Evolutionary conservation across 768 basidiomycete genomes (phyloP), one percentile per base, ranked within the genome.

Genomic region (Mycena latifolia): DNA sequence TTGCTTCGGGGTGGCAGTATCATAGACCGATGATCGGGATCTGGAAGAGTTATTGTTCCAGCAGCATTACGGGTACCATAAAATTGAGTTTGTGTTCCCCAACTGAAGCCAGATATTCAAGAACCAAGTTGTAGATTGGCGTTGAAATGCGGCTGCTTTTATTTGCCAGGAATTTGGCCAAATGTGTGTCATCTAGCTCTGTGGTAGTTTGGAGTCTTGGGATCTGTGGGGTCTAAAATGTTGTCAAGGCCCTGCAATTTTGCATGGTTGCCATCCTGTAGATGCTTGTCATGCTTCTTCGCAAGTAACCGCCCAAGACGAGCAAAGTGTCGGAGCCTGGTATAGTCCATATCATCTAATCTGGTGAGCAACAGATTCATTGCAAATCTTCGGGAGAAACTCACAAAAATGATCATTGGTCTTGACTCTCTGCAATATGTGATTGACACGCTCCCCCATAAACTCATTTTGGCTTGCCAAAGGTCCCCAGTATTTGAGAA

Each of bases 401-500:
- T 46, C 37, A 69, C 59, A 47, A 5, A 62, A 28, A 41, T 62
- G 68, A 10, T 54, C 55, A 39, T 66, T 69, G 12, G 68, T 69
- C 18, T 29, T 24, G n/a, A 69, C 62, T 20, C 58, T 56, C 28
- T 58, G 61, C 10, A 71, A 24, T 18, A 33, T 48, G n/a, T 60
- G 60, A 61, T 71, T 71, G 35, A 69, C 20, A 25, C 50, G 37
- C 35, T 71, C 64, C 17, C 67, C 67, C 29, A 51, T 37, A 35
- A 64, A 64, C 33, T 71, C 70, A 41, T 56, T 52, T 5, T 55
- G 39, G 25, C 48, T 29, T 11, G 67, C 48, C 11, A 65, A 15
- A 24, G 70, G 70, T 12, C 70, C 70, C 70, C 70, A 71, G 43
- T 43, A 56, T 58, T 65, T 64, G 18, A 71, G 48, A 20, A 54